These are phyloP conservation scores for Henckelia pumila DNA, from an alignment of 257 asterid genomes.

Conservation along the genomic window DNA sequence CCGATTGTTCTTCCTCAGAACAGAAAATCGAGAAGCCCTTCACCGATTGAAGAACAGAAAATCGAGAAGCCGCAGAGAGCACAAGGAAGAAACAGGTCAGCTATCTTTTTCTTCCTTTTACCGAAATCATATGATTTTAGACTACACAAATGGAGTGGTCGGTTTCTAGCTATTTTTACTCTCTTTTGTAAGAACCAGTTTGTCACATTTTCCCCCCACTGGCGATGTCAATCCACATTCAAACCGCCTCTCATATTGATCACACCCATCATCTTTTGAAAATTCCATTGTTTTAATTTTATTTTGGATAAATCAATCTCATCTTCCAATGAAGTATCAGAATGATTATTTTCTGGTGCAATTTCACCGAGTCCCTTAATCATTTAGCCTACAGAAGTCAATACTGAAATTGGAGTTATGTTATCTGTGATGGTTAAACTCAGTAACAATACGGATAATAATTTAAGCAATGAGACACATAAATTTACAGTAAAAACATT, in stretches of 20 bases:
- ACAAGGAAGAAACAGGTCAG: too few species aligned
- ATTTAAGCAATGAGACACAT: background rate
- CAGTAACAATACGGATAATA: background rate
- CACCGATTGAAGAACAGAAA: too few species aligned
- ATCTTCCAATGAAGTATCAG: constrained; percentile 21
- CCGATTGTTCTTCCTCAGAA: too few species aligned
- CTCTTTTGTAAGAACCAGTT: too few species aligned
- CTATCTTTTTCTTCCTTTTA: too few species aligned
- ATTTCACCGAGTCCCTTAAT: constrained; percentile 21
- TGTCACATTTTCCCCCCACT: background rate
- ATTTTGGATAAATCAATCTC: constrained; percentile 24
- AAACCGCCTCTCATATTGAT: background rate
- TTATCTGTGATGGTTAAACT: constrained; percentile 21
- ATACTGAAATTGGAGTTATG: constrained; percentile 26
- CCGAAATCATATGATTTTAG: too few species aligned
- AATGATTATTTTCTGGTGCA: constrained; percentile 18
- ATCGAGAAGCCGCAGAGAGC: too few species aligned
- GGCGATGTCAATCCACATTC: background rate
- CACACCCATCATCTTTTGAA: background rate
- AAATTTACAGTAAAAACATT: background rate
- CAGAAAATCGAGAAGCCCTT: too few species aligned
- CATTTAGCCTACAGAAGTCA: constrained; percentile 14
- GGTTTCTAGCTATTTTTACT: too few species aligned
- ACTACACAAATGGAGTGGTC: too few species aligned
- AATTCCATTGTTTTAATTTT: background rate